Evolutionary conservation across 1,284 basidiomycete species (phyloP).

Genomic region (Cronartium ribicola): DNA sequence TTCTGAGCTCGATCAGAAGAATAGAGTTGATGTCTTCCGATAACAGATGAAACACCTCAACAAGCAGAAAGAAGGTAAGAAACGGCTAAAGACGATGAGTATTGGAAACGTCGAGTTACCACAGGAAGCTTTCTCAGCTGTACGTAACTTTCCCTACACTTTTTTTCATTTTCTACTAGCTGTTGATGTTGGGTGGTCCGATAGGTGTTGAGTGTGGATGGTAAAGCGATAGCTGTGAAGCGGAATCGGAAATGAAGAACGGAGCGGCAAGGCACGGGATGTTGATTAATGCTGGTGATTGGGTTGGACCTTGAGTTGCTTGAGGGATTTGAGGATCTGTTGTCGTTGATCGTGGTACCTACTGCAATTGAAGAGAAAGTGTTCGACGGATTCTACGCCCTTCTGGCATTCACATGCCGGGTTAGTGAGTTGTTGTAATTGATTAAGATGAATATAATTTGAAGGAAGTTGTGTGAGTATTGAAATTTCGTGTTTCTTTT

Average conservation of each 20-base stretch:
- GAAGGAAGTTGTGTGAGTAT: too few relatives aligned
- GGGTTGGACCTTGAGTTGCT: not conserved
- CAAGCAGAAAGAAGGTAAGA: slow-evolving; percentile 13
- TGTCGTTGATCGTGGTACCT: too few relatives aligned
- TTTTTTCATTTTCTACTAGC: not conserved
- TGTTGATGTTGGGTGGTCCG: not conserved
- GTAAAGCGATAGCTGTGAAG: not conserved
- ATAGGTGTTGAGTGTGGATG: slow-evolving; percentile 3
- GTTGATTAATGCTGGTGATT: not conserved
- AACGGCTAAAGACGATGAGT: slow-evolving; percentile 8
- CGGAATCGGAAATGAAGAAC: not conserved
- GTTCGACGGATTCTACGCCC: too few relatives aligned
- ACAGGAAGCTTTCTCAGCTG: slow-evolving; percentile 74
- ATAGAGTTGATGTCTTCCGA: not conserved
- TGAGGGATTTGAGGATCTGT: too few relatives aligned
- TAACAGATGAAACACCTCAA: not conserved
- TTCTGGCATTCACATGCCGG: too few relatives aligned
- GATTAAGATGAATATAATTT: too few relatives aligned
- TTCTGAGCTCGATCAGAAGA: not conserved
- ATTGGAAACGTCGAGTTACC: slow-evolving; percentile 61
- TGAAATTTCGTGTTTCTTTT: too few relatives aligned
- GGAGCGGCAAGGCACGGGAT: not conserved
- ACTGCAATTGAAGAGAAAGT: too few relatives aligned
- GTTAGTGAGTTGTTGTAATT: too few relatives aligned
- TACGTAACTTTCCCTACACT: not conserved